Base-by-base conservation (phyloP, 2,329 filamentous ascomycete genomes). In the Aspergillus pseudonomiae region DNA sequence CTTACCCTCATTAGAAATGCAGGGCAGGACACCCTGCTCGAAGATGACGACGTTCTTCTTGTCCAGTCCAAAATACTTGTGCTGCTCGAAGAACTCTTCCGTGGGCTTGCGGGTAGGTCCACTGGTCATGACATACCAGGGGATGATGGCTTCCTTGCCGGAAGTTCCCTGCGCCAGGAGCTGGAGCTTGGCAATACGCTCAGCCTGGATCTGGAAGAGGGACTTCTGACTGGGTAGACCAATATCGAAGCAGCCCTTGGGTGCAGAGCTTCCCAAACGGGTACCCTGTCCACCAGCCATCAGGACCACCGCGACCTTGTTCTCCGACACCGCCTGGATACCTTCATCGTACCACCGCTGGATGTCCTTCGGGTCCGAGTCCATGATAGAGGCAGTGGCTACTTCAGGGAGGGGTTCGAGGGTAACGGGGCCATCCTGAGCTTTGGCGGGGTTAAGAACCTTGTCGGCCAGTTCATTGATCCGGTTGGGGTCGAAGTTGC, bases 91-190 rank as follows among this genome's bases (percentile, higher is more conserved):
- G 84, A 95, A 99, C 66, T 91, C 84, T 83, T 97, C 91, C n/a
- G 95, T 99, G 46, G 94, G 92, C 65, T 88, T 88, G 70, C 94
- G 88, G 9, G 95, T 99, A 53, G 95, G 95, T 5, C 95, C 95
- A 74, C 93, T 97, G 73, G 95, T 99, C 95, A 99, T 99, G 79
- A 99, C 93, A 81, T 99, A 99, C 95, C 95, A 99, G 14, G 95
- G 95, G 48, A 98, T 89, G 36, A 90, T 84, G 50, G 88, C 88
- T 60, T 83, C 83, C 67, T 79, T 78, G 63, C 86, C 86, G 60
- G 87, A 83, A 76, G 89, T 88, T 78, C 91, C 88, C 71, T 88
- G 85, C 50, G 94, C 94, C 68, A 98, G 83, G 73, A 89, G 81
- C 81, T 98, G 91, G 10, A 96, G 82, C 83, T 93, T 96, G 73